A percentile compares a stretch with the other conserved stretches of the same genome.
phyloP scores from a whole-genome alignment of 192 early-diverging fungal species.

The Phlyctochytrium planicorne region DNA sequence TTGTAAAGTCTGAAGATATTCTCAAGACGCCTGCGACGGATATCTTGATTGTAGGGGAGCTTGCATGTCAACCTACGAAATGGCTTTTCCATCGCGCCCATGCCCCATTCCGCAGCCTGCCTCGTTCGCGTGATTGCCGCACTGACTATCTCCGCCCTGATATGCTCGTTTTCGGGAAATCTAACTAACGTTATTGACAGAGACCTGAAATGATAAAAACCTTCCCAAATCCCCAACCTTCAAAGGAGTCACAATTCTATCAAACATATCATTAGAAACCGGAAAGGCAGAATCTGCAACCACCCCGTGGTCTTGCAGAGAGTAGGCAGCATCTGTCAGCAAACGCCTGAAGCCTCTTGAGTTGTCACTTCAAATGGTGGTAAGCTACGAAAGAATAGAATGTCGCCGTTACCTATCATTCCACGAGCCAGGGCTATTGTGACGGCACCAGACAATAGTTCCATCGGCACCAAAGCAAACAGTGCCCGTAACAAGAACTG shows the following conservation, averaged over 20 bases:
- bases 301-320: constrained; percentile 12
- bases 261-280: neutral
- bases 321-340: neutral
- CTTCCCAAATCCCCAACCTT: neutral
- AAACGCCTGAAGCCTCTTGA: neutral
- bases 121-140: constrained; percentile 12
- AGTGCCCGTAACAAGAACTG: constrained; percentile 18
- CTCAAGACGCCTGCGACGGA: neutral
- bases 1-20: constrained; percentile 17
- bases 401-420: constrained; percentile 10
- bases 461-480: constrained; percentile 22
- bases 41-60: constrained; percentile 1
- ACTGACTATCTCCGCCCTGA: neutral
- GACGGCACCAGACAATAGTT: constrained; percentile 15
- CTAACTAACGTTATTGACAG: neutral
- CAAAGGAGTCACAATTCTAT: constrained; percentile 7
- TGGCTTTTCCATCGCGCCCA: constrained; percentile 15
- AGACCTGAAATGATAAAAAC: neutral
- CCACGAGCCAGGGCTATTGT: constrained; percentile 26
- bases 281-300: constrained; percentile 15
- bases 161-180: neutral
- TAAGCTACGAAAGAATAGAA: neutral
- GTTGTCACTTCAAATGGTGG: constrained; percentile 7
- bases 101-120: constrained; percentile 27
- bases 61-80: constrained; percentile 7